Percentiles rank a stretch among this genome's conserved stretches.
Evolutionary conservation across 139 green algal species (phyloP).

Genomic region (Coelastrella sp.): DNA sequence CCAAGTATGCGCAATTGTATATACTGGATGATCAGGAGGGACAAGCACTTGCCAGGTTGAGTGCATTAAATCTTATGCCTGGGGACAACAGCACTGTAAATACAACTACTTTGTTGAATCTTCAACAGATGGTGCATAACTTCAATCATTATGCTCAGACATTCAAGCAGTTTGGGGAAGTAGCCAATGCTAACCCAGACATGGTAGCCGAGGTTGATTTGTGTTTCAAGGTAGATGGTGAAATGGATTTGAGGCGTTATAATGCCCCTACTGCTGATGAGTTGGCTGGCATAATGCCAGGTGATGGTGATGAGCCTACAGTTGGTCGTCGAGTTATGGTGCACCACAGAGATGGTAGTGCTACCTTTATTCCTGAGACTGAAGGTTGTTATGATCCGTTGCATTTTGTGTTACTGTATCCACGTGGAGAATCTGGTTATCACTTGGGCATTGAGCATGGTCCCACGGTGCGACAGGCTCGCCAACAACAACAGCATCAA

Average conservation of each 20-base stretch:
- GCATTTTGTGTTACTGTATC: background rate
- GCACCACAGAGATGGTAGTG: background rate
- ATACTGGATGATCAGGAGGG: background rate
- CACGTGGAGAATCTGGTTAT: background rate
- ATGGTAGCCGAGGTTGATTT: background rate
- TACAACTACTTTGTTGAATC: too few species aligned
- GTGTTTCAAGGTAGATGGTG: background rate
- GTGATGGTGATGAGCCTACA: background rate
- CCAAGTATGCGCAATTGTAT: background rate
- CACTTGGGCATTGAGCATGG: background rate
- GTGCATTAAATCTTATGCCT: background rate
- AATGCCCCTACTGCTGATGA: background rate
- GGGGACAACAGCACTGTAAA: too few species aligned
- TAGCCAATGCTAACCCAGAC: too few species aligned
- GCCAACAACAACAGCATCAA: too few species aligned
- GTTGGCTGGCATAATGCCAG: background rate
- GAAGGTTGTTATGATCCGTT: background rate
- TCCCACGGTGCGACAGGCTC: too few species aligned
- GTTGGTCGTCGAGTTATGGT: too few species aligned
- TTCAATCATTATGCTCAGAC: background rate
- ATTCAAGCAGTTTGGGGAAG: too few species aligned
- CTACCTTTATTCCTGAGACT: background rate
- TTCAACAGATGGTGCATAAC: background rate
- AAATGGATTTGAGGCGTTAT: background rate
- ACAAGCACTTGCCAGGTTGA: background rate